Base-by-base conservation (phyloP, 768 basidiomycete genomes). In the Kwoniella bestiolae region DNA sequence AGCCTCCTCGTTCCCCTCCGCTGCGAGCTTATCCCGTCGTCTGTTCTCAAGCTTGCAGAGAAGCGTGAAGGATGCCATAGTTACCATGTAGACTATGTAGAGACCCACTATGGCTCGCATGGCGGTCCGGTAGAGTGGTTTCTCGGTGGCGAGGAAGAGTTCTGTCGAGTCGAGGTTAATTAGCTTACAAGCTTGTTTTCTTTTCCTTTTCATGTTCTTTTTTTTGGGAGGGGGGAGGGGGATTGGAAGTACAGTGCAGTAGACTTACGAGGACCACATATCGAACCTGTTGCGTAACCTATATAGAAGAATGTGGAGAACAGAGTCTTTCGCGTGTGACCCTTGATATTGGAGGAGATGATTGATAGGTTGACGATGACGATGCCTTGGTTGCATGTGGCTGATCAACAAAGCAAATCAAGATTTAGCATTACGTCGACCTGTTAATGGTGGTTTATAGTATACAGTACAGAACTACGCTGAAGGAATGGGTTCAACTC, bases 301-400 rank as follows among this genome's bases (percentile, higher is more conserved):
- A 62, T 28, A 29, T 46, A 65, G 47, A 53, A 72, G 26, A 51
- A 34, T 32, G 67, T 63, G 0, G 70, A 72, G 21, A 68, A 45
- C 41, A 75, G 55, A 2, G 66, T 68, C 41, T 70, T 70, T 49
- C 73, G 34, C 0, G 70, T 71, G 47, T 72, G 70, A 6, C 73
- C 73, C 52, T 72, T 72, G 61, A 66, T 55, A 65, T 72, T 75
- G 12, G 61, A 59, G 0, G 65, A 56, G 51, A 75, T 72, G 47
- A 66, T 23, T 0, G 61, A 58, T 49, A 75, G 41, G 60, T 75
- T 72, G 70, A 71, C 55, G 3, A 68, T 59, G 58, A 71, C 66
- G 16, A 72, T 61, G 29, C 44, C 32, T 8, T 55, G 50, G 59
- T 70, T 73, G 41, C 53, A 62, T 16, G 68, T 75, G 26, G 68